phyloP scores from a whole-genome alignment of 1,284 basidiomycete genomes.

The Puccinia coronata region DNA sequence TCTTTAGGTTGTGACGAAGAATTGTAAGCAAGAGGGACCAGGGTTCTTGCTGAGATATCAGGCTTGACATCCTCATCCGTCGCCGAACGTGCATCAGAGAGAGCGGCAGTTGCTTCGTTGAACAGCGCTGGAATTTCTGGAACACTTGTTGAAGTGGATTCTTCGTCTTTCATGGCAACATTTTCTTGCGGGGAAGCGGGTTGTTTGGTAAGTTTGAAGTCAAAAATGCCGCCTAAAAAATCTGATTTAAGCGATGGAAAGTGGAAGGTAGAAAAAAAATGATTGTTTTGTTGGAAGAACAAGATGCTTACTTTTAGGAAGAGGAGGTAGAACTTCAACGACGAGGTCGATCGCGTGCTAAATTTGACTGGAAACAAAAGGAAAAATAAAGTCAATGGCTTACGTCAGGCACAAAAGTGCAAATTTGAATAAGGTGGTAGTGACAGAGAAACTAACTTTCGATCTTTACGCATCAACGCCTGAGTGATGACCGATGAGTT shows the following conservation, averaged over 20 bases:
- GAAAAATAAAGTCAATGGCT: no score
- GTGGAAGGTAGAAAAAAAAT: not conserved
- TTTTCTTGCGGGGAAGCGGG: constrained; percentile 46
- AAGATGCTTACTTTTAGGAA: constrained; percentile 73
- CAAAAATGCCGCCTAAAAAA: constrained; percentile 54
- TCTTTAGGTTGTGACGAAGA: not conserved
- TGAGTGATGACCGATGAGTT: no score
- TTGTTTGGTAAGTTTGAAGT: constrained; percentile 53
- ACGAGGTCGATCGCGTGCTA: constrained; percentile 77
- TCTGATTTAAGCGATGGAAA: not conserved
- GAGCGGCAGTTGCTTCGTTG: constrained; percentile 6
- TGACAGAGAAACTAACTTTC: constrained; percentile 15
- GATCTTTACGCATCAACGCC: no score
- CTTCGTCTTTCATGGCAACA: constrained; percentile 53
- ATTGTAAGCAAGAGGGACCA: not conserved
- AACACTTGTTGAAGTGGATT: constrained; percentile 43
- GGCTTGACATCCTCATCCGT: constrained; percentile 46
- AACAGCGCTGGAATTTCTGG: constrained; percentile 10
- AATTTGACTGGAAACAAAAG: no score
- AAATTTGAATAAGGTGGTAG: no score
- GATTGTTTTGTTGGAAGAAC: no score
- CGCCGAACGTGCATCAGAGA: not conserved
- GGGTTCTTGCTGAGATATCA: constrained; percentile 29
- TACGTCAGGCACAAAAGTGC: no score
- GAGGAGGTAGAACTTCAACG: constrained; percentile 83